Base-by-base conservation (phyloP, 352 stramenopile species). In the Pythium oligandrum region DNA sequence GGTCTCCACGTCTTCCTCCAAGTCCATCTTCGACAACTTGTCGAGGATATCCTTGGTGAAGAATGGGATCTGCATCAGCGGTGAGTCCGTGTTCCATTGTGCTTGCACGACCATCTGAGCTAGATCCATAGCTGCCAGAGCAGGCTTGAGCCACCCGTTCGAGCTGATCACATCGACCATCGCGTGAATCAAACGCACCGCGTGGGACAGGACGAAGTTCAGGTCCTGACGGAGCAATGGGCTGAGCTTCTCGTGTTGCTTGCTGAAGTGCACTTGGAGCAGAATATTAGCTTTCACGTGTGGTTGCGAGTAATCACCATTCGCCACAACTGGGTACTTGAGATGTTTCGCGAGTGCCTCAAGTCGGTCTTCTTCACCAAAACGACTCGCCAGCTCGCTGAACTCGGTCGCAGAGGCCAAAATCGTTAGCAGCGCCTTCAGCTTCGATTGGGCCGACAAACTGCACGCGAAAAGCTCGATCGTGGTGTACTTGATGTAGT, bases 121-220 rank as follows among this genome's bases (percentile, higher is more conserved):
- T 4, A 99, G 78, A 61, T 99, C 97, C 97, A 99, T 99, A 5
- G 96, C 95, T 10, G 95, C 93, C 6, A 99, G 70, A 4, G 97
- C 97, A 4, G 97, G 97, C 73, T 98, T 99, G 8, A 99, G 79
- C 96, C 96, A 99, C 4, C 96, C 94, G 67, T 98, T 98, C 44
- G 93, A 99, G 53, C 94, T 98, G 52, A 99, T 98, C 9, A 99
- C 97, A 68, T 99, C 97, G 47, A 99, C 97, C 73, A 99, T 97
- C 3, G 96, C 95, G 61, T 98, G 95, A 53, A 99, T 70, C 26
- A 99, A 74, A 44, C 93, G 93, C 26, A 98, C 82, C 1, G 89
- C 86, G 43, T 98, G 85, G 11, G 71, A 82, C 9, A 99, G 57
- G 48, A 99, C 77, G 11, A 78, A 74, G 57, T 97, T 83, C 40